Base-by-base conservation (phyloP, 2,329 filamentous ascomycete species). In the Ambrosiella cleistominuta region DNA sequence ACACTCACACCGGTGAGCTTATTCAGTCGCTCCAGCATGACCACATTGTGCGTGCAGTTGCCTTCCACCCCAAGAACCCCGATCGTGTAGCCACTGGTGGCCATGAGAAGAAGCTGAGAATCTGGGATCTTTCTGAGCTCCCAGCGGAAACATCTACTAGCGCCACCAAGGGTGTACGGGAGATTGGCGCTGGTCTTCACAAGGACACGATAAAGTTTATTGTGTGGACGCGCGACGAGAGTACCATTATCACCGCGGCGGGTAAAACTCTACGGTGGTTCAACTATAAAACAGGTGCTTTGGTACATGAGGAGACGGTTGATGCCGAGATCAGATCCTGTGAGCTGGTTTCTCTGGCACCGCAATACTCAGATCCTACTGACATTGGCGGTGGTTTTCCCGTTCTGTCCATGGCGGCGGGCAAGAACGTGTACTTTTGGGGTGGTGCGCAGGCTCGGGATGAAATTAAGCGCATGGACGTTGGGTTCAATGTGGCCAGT, bases 241-340 rank as follows among this genome's bases (percentile, higher is more conserved):
- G 93, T 65, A 82, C 91, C 62, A 75, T 98, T 59, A 86, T 95
- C 55, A 98, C 93, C 0, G 90, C 91, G 1, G 86, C 88, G 0
- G 91, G 96, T 68, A 94, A 93, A 68, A 88, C 85, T 52, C 79
- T 98, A 35, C 83, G 93, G 59, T 98, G 93, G 93, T 95, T 93
- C 74, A 89, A 98, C 68, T 74, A 97, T 53, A 83, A 88, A 27
- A 82, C 81, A 56, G 82, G 85, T 56, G 76, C 82, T 39, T 82
- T 87, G 27, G 81, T 95, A 61, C 81, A 86, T 50, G 83, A 91
- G 60, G 83, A 88, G 66, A 75, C 78, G 8, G 80, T 97, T 50
- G 88, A 95, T 61, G 88, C 86, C 39, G 79, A 88, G 62, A 91
- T 97, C 66, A 88, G 87, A 62, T 93, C 88, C 8, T 97, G 91